These are phyloP conservation scores for Apiotrichum sp. DNA, from an alignment of 1,284 basidiomycete genomes.

Conservation along the genomic window DNA sequence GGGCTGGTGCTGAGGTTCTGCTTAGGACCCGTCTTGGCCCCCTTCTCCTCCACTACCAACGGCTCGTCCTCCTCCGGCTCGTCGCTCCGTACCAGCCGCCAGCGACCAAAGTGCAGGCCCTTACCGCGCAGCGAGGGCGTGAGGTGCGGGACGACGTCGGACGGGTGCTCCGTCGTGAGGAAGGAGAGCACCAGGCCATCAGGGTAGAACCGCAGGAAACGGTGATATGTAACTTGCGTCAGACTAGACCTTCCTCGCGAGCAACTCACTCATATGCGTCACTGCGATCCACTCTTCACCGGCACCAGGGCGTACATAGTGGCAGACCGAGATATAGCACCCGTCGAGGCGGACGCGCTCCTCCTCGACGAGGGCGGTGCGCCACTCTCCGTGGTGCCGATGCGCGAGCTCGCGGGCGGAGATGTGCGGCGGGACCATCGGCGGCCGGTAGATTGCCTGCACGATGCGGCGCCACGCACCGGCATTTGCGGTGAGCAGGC, in stretches of 20 bases:
- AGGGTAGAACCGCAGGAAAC: constrained; percentile 73
- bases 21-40: background rate
- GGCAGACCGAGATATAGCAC: constrained; percentile 82
- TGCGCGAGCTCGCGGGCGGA: constrained; percentile 48
- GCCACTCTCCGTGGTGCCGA: constrained; percentile 58
- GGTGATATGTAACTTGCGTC: constrained; percentile 46
- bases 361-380: constrained; percentile 70
- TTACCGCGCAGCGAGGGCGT: constrained; percentile 72
- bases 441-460: constrained; percentile 60
- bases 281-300: constrained; percentile 73
- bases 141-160: constrained; percentile 68
- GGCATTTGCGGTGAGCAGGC: constrained; percentile 61
- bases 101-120: constrained; percentile 50
- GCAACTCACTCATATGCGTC: constrained; percentile 43
- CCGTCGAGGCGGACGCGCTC: constrained; percentile 77
- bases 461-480: constrained; percentile 58
- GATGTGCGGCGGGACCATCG: constrained; percentile 42
- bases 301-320: constrained; percentile 64
- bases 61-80: constrained; percentile 6
- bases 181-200: constrained; percentile 80
- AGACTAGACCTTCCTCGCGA: constrained; percentile 51
- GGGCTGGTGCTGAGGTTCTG: background rate
- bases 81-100: constrained; percentile 32
- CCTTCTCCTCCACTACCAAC: constrained; percentile 15
- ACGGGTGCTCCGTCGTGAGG: constrained; percentile 73